A percentile compares a stretch with the other conserved stretches of the same genome.
These are phyloP conservation scores for Yamadazyma akitaensis DNA, from an alignment of 805 yeast species.

Conservation along the genomic window DNA sequence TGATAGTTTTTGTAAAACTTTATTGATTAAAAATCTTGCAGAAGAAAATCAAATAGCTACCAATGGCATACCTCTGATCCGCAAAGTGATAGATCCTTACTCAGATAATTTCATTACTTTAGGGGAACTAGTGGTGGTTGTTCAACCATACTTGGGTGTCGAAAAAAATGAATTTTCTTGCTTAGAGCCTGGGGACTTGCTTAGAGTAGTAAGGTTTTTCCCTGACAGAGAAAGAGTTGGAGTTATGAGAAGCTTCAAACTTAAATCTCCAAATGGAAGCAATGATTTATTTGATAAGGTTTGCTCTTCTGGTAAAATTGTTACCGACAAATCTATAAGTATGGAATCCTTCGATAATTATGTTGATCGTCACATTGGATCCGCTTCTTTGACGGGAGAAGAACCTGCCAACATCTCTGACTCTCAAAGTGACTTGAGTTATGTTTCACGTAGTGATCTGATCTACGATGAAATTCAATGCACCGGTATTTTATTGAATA, in stretches of 20 bases:
- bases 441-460: constrained; percentile 1
- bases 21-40: constrained; percentile 25
- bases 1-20: constrained; percentile 26
- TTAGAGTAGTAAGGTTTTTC: constrained; percentile 26
- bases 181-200: constrained; percentile 30
- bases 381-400: background rate
- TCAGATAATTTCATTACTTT: constrained; percentile 21
- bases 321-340: background rate
- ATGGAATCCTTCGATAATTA: background rate
- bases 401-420: constrained; percentile 3
- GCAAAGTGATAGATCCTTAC: constrained; percentile 27
- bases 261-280: background rate
- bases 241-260: background rate
- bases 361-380: background rate
- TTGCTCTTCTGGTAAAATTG: background rate
- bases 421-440: constrained; percentile 10
- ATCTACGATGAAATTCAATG: constrained; percentile 21
- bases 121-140: constrained; percentile 34
- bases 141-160: constrained; percentile 23
- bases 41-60: constrained; percentile 4
- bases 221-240: constrained; percentile 9
- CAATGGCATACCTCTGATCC: constrained; percentile 11
- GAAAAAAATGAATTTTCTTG: constrained; percentile 12
- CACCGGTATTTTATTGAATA: constrained; percentile 28
- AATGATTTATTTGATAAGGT: background rate